Evolutionary conservation across 1,284 basidiomycete species (phyloP).

Genomic region (Leccinum colubrinum): DNA sequence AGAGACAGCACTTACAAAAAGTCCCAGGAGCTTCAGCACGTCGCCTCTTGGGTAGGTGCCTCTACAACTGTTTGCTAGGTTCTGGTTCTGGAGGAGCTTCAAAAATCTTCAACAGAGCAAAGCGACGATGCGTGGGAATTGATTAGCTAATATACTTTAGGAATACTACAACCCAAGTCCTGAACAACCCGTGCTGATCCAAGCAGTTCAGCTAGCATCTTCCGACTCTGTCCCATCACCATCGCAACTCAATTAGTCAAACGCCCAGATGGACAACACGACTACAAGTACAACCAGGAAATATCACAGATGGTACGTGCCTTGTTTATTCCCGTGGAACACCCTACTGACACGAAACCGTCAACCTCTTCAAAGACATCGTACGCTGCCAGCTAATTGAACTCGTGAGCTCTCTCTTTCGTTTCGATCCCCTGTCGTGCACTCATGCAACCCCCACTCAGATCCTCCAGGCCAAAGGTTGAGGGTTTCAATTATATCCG

Average conservation of each 20-base stretch:
- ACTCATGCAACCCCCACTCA: constrained; percentile 30
- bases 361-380: constrained; percentile 93
- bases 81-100: too few species aligned
- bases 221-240: too few species aligned
- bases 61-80: too few species aligned
- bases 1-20: too few species aligned
- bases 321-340: not conserved
- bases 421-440: not conserved
- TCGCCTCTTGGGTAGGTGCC: too few species aligned
- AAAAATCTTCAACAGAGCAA: too few species aligned
- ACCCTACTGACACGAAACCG: constrained; percentile 61
- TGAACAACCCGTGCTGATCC: too few species aligned
- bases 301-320: constrained; percentile 69
- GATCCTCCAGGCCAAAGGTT: constrained; percentile 77
- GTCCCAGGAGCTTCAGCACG: too few species aligned
- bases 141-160: too few species aligned
- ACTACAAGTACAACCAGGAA: constrained; percentile 72
- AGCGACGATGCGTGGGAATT: too few species aligned
- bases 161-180: too few species aligned
- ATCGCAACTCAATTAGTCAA: constrained; percentile 13
- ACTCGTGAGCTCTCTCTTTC: constrained; percentile 50
- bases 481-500: constrained; percentile 45
- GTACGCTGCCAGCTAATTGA: constrained; percentile 93
- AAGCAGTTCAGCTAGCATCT: too few species aligned
- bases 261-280: constrained; percentile 34